A percentile compares a stretch with the other conserved stretches of the same genome.
These are phyloP conservation scores for Phialophora verrucosa DNA, from an alignment of 2,329 filamentous ascomycete species.

Conservation along the genomic window DNA sequence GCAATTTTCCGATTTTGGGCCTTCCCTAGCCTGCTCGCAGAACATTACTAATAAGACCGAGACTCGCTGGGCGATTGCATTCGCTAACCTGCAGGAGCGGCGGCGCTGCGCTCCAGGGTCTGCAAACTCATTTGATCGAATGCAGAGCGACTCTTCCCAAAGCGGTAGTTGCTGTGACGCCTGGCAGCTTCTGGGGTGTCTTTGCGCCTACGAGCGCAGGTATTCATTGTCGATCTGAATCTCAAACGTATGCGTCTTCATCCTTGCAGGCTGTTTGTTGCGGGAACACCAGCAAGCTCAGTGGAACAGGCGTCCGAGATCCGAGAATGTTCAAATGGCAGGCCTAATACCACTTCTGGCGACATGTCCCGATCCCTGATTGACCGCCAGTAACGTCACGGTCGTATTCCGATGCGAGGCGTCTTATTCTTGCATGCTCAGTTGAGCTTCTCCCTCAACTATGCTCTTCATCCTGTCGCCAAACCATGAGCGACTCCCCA, in stretches of 20 bases:
- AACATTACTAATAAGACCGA: background rate
- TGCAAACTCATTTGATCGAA: background rate
- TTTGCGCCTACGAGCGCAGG: background rate
- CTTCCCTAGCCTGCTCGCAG: background rate
- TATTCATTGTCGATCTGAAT: background rate
- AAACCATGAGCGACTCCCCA: background rate
- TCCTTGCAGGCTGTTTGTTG: background rate
- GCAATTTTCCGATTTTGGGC: background rate
- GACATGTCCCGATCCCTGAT: background rate
- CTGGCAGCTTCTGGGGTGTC: background rate
- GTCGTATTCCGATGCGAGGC: background rate
- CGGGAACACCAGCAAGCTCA: background rate
- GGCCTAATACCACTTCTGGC: background rate
- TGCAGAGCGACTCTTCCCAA: constrained; percentile 4
- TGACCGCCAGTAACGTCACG: background rate
- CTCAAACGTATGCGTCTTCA: background rate
- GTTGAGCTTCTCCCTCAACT: background rate
- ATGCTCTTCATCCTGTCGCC: background rate
- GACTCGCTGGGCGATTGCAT: background rate
- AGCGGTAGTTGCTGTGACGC: background rate
- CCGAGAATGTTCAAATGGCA: background rate
- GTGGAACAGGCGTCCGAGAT: background rate
- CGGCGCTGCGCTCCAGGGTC: background rate
- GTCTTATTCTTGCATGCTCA: background rate
- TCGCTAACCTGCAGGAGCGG: background rate